Conservation (phyloP, 108 stramenopile species). For the Nitzschia putrida region DNA sequence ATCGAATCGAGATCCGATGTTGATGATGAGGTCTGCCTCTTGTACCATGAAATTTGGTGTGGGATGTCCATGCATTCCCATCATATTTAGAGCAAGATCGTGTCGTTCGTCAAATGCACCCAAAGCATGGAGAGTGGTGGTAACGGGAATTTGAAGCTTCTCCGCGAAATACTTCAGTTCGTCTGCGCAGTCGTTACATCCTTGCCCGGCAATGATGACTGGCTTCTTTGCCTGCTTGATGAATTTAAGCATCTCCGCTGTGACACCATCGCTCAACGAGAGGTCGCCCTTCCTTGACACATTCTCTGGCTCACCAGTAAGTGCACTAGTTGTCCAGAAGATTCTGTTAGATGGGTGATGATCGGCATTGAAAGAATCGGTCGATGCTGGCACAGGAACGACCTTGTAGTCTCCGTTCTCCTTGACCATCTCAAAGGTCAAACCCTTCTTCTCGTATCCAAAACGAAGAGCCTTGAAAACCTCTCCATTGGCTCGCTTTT, state of each 20-base stretch:
- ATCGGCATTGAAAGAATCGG: conserved; percentile 65
- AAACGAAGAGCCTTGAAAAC: conserved; percentile 68
- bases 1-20: conserved; percentile 88
- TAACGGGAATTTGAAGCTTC: conserved; percentile 84
- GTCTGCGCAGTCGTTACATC: conserved; percentile 76
- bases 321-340: conserved; percentile 47
- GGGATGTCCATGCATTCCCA: conserved; percentile 92
- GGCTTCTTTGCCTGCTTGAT: conserved; percentile 84
- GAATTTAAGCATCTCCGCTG: conserved; percentile 67
- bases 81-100: conserved; percentile 84
- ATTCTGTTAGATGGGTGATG: conserved; percentile 72
- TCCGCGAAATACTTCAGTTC: conserved; percentile 86
- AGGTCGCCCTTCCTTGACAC: conserved; percentile 47
- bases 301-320: conserved; percentile 31
- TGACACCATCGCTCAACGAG: conserved; percentile 42
- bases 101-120: conserved; percentile 86
- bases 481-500: conserved; percentile 42
- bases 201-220: conserved; percentile 90
- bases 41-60: conserved; percentile 91
- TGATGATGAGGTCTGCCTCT: conserved; percentile 85
- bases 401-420: conserved; percentile 40
- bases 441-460: conserved; percentile 59
- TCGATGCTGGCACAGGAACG: conserved; percentile 26
- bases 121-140: conserved; percentile 85
- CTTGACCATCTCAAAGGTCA: conserved; percentile 66